These are phyloP conservation scores for Penicillium antarcticum DNA, from an alignment of 495 filamentous ascomycete genomes.

Conservation along the genomic window DNA sequence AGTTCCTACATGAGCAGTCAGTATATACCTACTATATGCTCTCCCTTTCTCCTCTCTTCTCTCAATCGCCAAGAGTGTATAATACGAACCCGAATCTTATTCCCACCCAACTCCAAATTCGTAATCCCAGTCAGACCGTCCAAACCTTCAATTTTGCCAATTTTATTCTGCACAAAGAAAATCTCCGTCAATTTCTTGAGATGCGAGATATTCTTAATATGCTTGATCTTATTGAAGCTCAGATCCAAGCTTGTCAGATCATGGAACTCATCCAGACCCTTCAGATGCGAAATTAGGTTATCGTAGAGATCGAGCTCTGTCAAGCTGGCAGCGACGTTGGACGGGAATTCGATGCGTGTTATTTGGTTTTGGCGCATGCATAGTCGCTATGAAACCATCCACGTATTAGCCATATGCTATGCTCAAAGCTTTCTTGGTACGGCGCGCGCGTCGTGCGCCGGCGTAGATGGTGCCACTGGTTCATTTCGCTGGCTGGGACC, in stretches of 20 bases:
- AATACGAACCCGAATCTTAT: conserved; percentile 68
- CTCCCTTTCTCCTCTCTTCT: too few relatives aligned
- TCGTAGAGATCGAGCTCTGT: conserved; percentile 94
- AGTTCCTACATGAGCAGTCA: conserved; percentile 58
- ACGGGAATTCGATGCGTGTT: conserved; percentile 66
- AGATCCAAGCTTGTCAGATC: conserved; percentile 80
- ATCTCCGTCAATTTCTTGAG: conserved; percentile 77
- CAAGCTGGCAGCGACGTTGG: conserved; percentile 58
- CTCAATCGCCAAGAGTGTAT: background rate
- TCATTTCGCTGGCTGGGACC: background rate
- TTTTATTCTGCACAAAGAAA: conserved; percentile 95
- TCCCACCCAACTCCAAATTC: conserved; percentile 88
- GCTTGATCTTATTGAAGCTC: conserved; percentile 98
- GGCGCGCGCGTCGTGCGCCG: background rate
- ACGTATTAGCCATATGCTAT: conserved; percentile 7
- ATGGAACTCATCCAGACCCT: conserved; percentile 72
- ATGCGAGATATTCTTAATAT: conserved; percentile 87
- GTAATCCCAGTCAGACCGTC: conserved; percentile 68
- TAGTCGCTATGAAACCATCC: conserved; percentile 52
- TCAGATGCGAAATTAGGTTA: conserved; percentile 87
- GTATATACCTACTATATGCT: too few relatives aligned
- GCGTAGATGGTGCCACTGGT: background rate
- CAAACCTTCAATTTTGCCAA: conserved; percentile 79
- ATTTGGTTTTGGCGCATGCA: conserved; percentile 95
- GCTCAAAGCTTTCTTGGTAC: background rate